Percentiles rank a stretch among this genome's conserved stretches.
Conservation (phyloP, 2,329 filamentous ascomycete species). For the Beauveria brongniartii region DNA sequence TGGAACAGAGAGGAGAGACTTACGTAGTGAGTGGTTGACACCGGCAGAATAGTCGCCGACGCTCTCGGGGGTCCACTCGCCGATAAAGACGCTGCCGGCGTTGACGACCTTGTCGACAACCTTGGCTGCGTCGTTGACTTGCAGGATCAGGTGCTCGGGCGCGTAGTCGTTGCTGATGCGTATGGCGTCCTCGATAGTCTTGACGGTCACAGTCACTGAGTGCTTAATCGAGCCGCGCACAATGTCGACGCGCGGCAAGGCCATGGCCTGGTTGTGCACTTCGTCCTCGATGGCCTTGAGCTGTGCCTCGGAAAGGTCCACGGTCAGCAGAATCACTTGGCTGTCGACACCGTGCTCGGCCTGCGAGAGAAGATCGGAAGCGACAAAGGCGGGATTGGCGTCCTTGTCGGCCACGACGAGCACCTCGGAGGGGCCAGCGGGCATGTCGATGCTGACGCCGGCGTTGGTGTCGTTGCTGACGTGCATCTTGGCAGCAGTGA, state of each 20-base stretch:
- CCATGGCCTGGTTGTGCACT: constrained; percentile 77
- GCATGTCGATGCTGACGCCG: constrained; percentile 96
- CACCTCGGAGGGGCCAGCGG: constrained; percentile 90
- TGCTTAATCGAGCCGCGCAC: constrained; percentile 85
- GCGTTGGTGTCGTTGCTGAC: constrained; percentile 96
- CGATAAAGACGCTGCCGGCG: constrained; percentile 92
- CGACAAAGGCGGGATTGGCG: constrained; percentile 89
- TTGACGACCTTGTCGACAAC: constrained; percentile 78
- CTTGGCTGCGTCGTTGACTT: constrained; percentile 68
- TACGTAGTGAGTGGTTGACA: constrained; percentile 95
- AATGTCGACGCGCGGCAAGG: constrained; percentile 84
- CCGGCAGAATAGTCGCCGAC: constrained; percentile 97
- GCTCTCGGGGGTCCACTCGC: constrained; percentile 93
- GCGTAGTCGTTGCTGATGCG: constrained; percentile 86
- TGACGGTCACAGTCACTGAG: constrained; percentile 77
- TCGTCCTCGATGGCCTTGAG: constrained; percentile 84
- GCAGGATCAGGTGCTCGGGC: constrained; percentile 91
- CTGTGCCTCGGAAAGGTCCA: constrained; percentile 66
- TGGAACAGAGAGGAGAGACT: constrained; percentile 32
- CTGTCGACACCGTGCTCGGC: constrained; percentile 96
- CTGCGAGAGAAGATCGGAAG: constrained; percentile 88
- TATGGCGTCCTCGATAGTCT: constrained; percentile 65
- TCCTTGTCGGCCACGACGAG: constrained; percentile 88
- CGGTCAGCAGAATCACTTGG: constrained; percentile 84
- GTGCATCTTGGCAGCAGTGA: constrained; percentile 97